Percentiles rank a stretch among this genome's conserved stretches.
phyloP scores from a whole-genome alignment of 768 basidiomycete species.

The Amanita jacksonii region DNA sequence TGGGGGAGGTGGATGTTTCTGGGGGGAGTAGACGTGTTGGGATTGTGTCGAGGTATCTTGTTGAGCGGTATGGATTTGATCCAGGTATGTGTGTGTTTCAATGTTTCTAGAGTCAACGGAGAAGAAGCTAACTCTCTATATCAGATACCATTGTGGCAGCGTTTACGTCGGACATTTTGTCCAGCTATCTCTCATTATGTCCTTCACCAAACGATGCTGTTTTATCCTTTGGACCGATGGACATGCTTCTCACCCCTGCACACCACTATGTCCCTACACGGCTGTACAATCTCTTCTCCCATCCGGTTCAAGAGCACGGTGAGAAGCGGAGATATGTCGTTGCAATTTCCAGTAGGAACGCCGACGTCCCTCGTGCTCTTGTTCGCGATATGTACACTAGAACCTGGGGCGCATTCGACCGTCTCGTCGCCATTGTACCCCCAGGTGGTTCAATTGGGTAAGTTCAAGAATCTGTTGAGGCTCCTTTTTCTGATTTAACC shows the following conservation, averaged over 20 bases:
- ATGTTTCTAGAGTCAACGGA: too few relatives aligned
- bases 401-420: slow-evolving; percentile 87
- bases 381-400: slow-evolving; percentile 90
- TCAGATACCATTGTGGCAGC: slow-evolving; percentile 66
- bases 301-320: slow-evolving; percentile 68
- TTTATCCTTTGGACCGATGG: slow-evolving; percentile 75
- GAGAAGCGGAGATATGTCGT: slow-evolving; percentile 72
- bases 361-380: slow-evolving; percentile 73
- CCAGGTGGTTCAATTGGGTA: slow-evolving; percentile 86
- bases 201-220: slow-evolving; percentile 69
- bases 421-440: slow-evolving; percentile 82
- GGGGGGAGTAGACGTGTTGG: slow-evolving; percentile 57
- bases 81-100: slow-evolving; percentile 34
- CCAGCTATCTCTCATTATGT: slow-evolving; percentile 66
- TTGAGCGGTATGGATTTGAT: slow-evolving; percentile 76
- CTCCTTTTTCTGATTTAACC: neutral
- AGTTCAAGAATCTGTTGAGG: slow-evolving; percentile 17
- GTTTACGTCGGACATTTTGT: slow-evolving; percentile 71
- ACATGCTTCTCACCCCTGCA: slow-evolving; percentile 65
- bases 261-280: slow-evolving; percentile 68
- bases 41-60: slow-evolving; percentile 63
- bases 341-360: slow-evolving; percentile 70
- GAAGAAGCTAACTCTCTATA: too few relatives aligned
- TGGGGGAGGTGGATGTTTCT: slow-evolving; percentile 72
- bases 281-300: slow-evolving; percentile 65